A percentile compares a stretch with the other conserved stretches of the same genome.
Conservation (phyloP, 1,284 basidiomycete species). For the Microbotryum saponariae region DNA sequence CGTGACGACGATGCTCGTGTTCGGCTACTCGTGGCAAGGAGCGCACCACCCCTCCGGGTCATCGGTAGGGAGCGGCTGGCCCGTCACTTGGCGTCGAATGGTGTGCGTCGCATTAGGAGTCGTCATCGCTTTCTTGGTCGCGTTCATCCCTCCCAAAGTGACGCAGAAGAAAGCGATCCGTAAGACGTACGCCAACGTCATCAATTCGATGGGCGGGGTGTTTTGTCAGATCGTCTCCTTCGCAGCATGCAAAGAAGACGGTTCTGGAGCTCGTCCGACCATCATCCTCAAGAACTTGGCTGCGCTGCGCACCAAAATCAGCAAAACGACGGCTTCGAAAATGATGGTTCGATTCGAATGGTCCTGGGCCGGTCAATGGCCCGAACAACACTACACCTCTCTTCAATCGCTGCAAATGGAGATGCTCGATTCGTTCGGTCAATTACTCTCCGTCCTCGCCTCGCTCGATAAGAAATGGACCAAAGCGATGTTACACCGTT, state of each 20-base stretch:
- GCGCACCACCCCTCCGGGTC: conserved; percentile 37
- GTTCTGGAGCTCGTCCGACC: conserved; percentile 13
- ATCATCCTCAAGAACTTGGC: conserved; percentile 24
- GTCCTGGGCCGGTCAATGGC: conserved; percentile 23
- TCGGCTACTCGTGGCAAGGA: conserved; percentile 32
- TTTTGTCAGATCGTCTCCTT: conserved; percentile 26
- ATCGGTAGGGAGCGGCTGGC: conserved; percentile 43
- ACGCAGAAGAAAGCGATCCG: conserved; percentile 30
- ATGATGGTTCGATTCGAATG: conserved; percentile 27
- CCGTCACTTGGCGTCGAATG: conserved; percentile 45
- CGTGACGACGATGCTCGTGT: conserved; percentile 42
- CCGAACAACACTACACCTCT: conserved; percentile 17
- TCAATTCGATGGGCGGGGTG: conserved; percentile 22
- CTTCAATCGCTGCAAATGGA: conserved; percentile 22
- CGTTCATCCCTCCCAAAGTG: conserved; percentile 16
- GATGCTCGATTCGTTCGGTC: conserved; percentile 26
- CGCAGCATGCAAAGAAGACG: conserved; percentile 22
- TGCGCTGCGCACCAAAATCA: conserved; percentile 16
- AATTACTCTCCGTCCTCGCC: conserved; percentile 17
- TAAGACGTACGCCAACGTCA: conserved; percentile 21
- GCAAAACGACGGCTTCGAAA: conserved; percentile 16
- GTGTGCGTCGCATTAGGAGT: conserved; percentile 11
- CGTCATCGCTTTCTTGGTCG: conserved; percentile 19
- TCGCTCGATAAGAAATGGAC: conserved; percentile 28
- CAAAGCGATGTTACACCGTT: conserved; percentile 24